Percentiles rank a stretch among this genome's conserved stretches.
phyloP scores from a whole-genome alignment of 768 basidiomycete genomes.

The Postia placenta region DNA sequence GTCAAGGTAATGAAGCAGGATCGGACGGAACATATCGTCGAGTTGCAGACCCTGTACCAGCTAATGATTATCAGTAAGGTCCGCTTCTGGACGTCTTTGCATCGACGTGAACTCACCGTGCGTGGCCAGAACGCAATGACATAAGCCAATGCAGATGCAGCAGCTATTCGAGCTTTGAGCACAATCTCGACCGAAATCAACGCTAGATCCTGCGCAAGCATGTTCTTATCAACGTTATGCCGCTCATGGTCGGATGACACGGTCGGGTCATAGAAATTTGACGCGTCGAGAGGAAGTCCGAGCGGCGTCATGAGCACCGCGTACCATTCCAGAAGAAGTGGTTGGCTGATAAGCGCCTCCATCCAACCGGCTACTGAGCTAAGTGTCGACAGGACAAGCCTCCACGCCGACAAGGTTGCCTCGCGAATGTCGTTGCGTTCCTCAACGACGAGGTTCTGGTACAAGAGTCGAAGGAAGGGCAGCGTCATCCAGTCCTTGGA shows the following conservation, averaged over 20 bases:
- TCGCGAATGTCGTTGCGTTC: conserved; percentile 81
- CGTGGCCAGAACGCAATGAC: conserved; percentile 63
- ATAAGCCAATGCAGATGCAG: conserved; percentile 71
- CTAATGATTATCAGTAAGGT: too few relatives aligned
- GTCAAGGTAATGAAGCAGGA: conserved; percentile 72
- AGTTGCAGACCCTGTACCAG: conserved; percentile 30
- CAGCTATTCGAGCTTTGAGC: conserved; percentile 72
- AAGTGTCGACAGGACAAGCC: conserved; percentile 55
- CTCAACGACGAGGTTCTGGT: conserved; percentile 92
- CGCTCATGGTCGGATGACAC: conserved; percentile 43
- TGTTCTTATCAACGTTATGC: conserved; percentile 95
- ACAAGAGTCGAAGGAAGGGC: conserved; percentile 76
- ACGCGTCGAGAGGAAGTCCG: conserved; percentile 66
- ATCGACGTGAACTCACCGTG: conserved; percentile 34
- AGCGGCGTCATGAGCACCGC: conserved; percentile 85
- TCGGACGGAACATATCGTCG: conserved; percentile 67
- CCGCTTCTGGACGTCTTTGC: too few relatives aligned
- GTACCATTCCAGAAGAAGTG: conserved; percentile 78
- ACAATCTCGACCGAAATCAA: conserved; percentile 73
- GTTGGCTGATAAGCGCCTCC: conserved; percentile 47
- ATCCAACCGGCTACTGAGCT: conserved; percentile 41
- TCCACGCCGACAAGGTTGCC: conserved; percentile 70
- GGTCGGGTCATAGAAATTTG: conserved; percentile 61
- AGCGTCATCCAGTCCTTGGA: conserved; percentile 76
- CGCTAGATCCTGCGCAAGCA: conserved; percentile 86